phyloP scores from a whole-genome alignment of 768 basidiomycete genomes.

The Mycena polygramma region DNA sequence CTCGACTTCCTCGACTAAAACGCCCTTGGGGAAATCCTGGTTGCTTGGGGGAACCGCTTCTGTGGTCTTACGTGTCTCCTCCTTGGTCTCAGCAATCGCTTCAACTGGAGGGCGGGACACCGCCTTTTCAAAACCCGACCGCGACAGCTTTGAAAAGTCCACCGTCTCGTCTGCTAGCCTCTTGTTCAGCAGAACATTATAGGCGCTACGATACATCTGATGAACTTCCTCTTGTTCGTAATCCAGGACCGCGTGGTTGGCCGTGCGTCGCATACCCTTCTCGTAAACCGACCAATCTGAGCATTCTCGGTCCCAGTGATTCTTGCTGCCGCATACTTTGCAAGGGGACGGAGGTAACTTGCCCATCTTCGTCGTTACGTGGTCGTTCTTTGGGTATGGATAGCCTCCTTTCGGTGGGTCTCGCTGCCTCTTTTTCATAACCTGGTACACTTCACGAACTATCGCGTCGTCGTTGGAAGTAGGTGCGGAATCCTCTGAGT shows the following conservation, averaged over 20 bases:
- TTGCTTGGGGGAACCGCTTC: too few species aligned
- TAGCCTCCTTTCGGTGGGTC: conserved; percentile 11
- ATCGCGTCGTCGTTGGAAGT: background rate
- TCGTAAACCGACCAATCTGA: conserved; percentile 1
- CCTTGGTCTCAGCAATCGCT: too few species aligned
- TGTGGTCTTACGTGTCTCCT: background rate
- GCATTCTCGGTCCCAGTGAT: too few species aligned
- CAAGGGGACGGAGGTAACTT: background rate
- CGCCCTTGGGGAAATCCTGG: too few species aligned
- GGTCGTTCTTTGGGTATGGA: conserved; percentile 8
- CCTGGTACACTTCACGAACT: background rate
- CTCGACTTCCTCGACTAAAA: background rate
- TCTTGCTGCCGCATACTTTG: conserved; percentile 6
- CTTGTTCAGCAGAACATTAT: background rate
- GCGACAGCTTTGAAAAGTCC: background rate
- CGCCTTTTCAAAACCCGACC: background rate
- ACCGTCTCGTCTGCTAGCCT: background rate
- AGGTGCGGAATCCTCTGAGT: background rate
- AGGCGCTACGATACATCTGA: background rate
- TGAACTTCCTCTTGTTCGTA: too few species aligned
- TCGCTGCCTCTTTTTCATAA: conserved; percentile 2
- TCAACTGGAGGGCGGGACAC: background rate
- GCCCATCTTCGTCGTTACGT: conserved; percentile 3
- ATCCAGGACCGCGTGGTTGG: background rate
- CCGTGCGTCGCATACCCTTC: background rate